Percentiles rank a stretch among this genome's conserved stretches.
Evolutionary conservation across 441 rosid species (phyloP).

Genomic region (Macaranga tanarius): DNA sequence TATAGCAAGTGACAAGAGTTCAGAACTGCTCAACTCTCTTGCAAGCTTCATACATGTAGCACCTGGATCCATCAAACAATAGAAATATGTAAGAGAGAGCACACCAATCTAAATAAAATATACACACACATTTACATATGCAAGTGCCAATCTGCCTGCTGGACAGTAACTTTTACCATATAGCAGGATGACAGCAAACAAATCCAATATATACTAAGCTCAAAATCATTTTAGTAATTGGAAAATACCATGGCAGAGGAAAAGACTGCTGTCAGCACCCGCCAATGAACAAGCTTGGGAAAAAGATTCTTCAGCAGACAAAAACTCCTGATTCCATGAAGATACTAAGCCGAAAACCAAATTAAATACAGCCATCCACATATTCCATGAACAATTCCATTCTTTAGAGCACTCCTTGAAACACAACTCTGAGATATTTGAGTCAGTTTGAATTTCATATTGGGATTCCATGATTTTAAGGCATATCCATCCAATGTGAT

Average conservation of each 20-base stretch:
- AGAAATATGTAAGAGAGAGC: background rate
- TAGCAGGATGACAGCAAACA: too few relatives aligned
- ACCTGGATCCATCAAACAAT: slow-evolving; percentile 43
- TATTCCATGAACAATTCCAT: slow-evolving; percentile 47
- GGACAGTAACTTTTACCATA: too few relatives aligned
- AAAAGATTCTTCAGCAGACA: slow-evolving; percentile 63
- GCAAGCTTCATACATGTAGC: slow-evolving; percentile 73
- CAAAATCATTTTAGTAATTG: slow-evolving; percentile 13
- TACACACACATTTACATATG: too few relatives aligned
- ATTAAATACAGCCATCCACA: slow-evolving; percentile 62
- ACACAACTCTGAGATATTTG: slow-evolving; percentile 47
- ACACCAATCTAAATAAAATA: background rate
- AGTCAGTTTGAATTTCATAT: slow-evolving; percentile 48
- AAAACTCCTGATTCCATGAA: slow-evolving; percentile 47
- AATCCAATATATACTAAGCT: background rate
- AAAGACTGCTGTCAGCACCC: slow-evolving; percentile 61
- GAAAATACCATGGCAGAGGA: slow-evolving; percentile 74
- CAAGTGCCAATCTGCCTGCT: too few relatives aligned
- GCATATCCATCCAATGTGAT: slow-evolving; percentile 73
- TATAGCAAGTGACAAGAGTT: slow-evolving; percentile 57
- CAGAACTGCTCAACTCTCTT: slow-evolving; percentile 47
- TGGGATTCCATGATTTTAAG: slow-evolving; percentile 72
- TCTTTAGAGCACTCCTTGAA: slow-evolving; percentile 49
- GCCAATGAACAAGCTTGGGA: slow-evolving; percentile 62
- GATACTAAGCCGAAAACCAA: slow-evolving; percentile 59